phyloP scores from a whole-genome alignment of 495 filamentous ascomycete species.

The Tirmania nivea region DNA sequence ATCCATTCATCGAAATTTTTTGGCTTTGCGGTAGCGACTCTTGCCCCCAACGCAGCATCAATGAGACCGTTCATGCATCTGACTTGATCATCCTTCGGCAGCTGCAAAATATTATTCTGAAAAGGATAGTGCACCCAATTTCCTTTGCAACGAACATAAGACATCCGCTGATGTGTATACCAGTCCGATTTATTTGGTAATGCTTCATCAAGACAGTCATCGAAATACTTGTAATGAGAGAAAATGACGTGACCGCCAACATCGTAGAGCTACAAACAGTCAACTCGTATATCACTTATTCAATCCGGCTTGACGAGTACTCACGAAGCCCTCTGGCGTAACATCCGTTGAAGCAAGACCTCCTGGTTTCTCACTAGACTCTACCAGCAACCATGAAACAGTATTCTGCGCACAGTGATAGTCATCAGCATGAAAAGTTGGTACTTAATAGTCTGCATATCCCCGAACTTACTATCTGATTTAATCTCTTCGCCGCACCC shows the following conservation, averaged over 20 bases:
- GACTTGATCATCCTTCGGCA: slow-evolving; percentile 92
- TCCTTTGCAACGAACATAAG: slow-evolving; percentile 89
- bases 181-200: slow-evolving; percentile 84
- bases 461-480: slow-evolving; percentile 58
- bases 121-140: slow-evolving; percentile 98
- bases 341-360: slow-evolving; percentile 93
- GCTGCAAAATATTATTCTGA: slow-evolving; percentile 99
- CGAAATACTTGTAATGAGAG: slow-evolving; percentile 99
- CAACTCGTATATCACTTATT: neutral
- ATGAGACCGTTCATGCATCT: slow-evolving; percentile 93
- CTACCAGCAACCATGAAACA: slow-evolving; percentile 79
- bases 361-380: slow-evolving; percentile 79
- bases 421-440: neutral
- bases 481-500: slow-evolving; percentile 88
- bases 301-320: slow-evolving; percentile 24
- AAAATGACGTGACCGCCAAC: slow-evolving; percentile 99
- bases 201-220: slow-evolving; percentile 93
- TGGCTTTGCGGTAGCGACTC: slow-evolving; percentile 73
- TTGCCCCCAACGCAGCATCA: slow-evolving; percentile 70
- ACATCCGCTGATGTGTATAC: slow-evolving; percentile 96
- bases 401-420: slow-evolving; percentile 3
- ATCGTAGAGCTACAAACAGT: slow-evolving; percentile 64
- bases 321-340: slow-evolving; percentile 90
- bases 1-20: slow-evolving; percentile 98
- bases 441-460: slow-evolving; percentile 6